phyloP scores from a whole-genome alignment of 1,284 basidiomycete species.

The Cryptococcus deneoformans region DNA sequence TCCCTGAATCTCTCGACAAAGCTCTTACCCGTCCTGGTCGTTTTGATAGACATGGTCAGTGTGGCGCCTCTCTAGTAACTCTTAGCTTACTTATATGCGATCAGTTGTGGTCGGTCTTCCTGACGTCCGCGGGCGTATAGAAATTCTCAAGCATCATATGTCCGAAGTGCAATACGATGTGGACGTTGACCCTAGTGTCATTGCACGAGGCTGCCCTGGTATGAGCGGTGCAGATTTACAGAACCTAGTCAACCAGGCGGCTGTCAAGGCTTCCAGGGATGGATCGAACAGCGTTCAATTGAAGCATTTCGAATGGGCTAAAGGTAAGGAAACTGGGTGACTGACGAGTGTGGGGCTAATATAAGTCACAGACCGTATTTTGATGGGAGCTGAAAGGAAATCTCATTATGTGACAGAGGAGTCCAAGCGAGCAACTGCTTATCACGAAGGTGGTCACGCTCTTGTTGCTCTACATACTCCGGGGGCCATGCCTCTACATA shows the following conservation, averaged over 20 bases:
- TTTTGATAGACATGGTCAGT: constrained; percentile 77
- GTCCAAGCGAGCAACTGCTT: constrained; percentile 82
- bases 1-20: constrained; percentile 82
- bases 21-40: constrained; percentile 90
- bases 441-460: constrained; percentile 95
- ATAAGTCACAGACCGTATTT: constrained; percentile 68
- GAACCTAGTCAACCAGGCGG: constrained; percentile 90
- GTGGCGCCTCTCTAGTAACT: background rate
- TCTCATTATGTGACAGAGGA: constrained; percentile 82
- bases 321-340: constrained; percentile 56
- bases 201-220: constrained; percentile 80
- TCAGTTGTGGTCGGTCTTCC: constrained; percentile 48
- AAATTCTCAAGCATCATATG: constrained; percentile 89
- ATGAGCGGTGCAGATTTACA: constrained; percentile 75
- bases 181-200: constrained; percentile 76
- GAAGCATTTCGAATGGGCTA: constrained; percentile 88
- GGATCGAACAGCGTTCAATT: constrained; percentile 66
- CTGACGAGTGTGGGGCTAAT: background rate
- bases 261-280: constrained; percentile 87
- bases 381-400: constrained; percentile 91
- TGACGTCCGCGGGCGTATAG: constrained; percentile 75
- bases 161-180: constrained; percentile 64
- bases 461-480: constrained; percentile 82
- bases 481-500: constrained; percentile 87
- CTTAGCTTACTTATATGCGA: constrained; percentile 2